A percentile compares a stretch with the other conserved stretches of the same genome.
phyloP scores from a whole-genome alignment of 2,329 filamentous ascomycete genomes.

The Xylariales sp. region DNA sequence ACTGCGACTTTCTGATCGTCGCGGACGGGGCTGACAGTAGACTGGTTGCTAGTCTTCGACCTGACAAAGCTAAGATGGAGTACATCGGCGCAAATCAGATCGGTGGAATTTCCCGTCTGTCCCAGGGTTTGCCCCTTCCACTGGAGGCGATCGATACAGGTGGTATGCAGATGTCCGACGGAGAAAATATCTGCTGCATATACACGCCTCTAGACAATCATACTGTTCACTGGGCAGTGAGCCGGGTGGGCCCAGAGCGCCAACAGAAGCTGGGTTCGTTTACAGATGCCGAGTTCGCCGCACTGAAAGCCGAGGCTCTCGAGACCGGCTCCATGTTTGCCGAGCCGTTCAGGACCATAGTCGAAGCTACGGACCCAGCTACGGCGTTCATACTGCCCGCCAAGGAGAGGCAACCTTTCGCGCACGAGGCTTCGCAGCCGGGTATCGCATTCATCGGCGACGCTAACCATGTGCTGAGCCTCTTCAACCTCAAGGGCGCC shows the following conservation, averaged over 20 bases:
- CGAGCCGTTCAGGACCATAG: background rate
- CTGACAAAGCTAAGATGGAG: constrained; percentile 30
- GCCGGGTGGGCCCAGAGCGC: background rate
- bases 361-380: too few relatives aligned
- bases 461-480: background rate
- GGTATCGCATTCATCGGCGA: background rate
- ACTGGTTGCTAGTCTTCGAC: constrained; percentile 31
- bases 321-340: background rate
- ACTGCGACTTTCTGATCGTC: constrained; percentile 38
- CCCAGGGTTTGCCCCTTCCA: constrained; percentile 24
- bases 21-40: constrained; percentile 41
- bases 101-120: constrained; percentile 32
- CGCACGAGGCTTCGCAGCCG: background rate
- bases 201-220: background rate
- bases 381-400: too few relatives aligned
- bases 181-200: too few relatives aligned
- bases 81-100: constrained; percentile 35
- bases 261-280: background rate
- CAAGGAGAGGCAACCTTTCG: too few relatives aligned
- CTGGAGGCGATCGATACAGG: background rate
- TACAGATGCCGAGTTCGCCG: too few relatives aligned
- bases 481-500: background rate
- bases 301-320: background rate
- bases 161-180: too few relatives aligned
- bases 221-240: too few relatives aligned